A percentile compares a stretch with the other conserved stretches of the same genome.
Conservation (phyloP, 345 rosid species). For the Psidium friedrichsthalianum region DNA sequence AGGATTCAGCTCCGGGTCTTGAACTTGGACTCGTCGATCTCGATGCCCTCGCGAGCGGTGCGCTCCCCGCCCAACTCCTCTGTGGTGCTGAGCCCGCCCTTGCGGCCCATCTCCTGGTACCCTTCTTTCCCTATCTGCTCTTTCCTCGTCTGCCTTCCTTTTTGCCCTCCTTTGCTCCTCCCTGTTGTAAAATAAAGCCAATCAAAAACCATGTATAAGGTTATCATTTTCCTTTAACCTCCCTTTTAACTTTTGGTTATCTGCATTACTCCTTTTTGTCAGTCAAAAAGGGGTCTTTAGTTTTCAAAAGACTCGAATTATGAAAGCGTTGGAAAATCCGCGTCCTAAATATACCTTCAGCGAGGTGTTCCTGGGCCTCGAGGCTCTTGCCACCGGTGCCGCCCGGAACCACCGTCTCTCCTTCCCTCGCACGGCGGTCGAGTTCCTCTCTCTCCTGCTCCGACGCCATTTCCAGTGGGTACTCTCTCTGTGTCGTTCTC, state of each 20-base stretch:
- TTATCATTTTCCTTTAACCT: background rate
- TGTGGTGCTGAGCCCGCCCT: slow-evolving; percentile 50
- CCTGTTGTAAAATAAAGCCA: background rate
- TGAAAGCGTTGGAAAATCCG: too few species aligned
- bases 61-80: slow-evolving; percentile 57
- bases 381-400: slow-evolving; percentile 91
- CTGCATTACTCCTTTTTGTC: background rate
- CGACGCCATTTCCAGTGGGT: slow-evolving; percentile 7
- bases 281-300: background rate
- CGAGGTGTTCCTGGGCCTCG: slow-evolving; percentile 80
- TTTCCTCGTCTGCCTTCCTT: slow-evolving; percentile 25
- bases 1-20: background rate
- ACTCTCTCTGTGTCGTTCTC: background rate
- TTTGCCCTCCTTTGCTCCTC: slow-evolving; percentile 48
- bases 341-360: slow-evolving; percentile 38
- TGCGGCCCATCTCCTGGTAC: slow-evolving; percentile 62
- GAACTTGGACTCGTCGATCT: slow-evolving; percentile 63
- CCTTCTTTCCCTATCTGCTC: slow-evolving; percentile 65
- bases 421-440: slow-evolving; percentile 60
- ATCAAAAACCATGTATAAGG: background rate
- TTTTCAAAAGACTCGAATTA: background rate
- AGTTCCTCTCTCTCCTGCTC: slow-evolving; percentile 31
- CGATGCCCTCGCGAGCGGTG: slow-evolving; percentile 47
- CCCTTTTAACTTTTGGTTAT: background rate
- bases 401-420: slow-evolving; percentile 73